phyloP scores from a whole-genome alignment of 1,139 yeast genomes.

The Blastobotrys malaysiensis region DNA sequence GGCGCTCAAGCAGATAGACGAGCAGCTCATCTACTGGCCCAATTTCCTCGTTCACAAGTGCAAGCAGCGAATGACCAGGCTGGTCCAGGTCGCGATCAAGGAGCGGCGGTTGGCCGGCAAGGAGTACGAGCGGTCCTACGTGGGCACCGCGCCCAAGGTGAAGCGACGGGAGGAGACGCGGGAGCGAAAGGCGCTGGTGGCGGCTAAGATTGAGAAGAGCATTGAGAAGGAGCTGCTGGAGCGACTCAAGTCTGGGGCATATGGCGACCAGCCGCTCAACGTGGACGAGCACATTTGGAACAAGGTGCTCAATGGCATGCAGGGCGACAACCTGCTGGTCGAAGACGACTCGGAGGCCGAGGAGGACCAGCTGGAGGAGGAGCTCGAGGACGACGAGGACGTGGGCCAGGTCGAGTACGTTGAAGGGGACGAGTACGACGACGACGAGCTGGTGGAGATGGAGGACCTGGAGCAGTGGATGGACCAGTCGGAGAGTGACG shows the following conservation, averaged over 20 bases:
- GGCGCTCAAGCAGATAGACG: conserved; percentile 85
- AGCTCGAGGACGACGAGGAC: conserved; percentile 49
- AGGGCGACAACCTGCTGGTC: conserved; percentile 51
- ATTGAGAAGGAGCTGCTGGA: conserved; percentile 93
- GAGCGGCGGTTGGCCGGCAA: conserved; percentile 87
- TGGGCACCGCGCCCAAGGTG: conserved; percentile 77
- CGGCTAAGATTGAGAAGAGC: conserved; percentile 94
- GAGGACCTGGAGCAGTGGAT: conserved; percentile 91
- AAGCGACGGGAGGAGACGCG: conserved; percentile 89
- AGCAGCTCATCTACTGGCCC: conserved; percentile 86
- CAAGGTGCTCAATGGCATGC: conserved; percentile 77
- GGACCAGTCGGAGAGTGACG: conserved; percentile 42
- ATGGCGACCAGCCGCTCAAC: conserved; percentile 94
- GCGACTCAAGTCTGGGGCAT: conserved; percentile 94
- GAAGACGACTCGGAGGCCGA: conserved; percentile 61
- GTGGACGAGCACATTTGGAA: conserved; percentile 96
- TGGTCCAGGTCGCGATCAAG: conserved; percentile 94
- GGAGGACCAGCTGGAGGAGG: conserved; percentile 54
- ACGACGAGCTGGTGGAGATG: conserved; percentile 83
- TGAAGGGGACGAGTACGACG: conserved; percentile 62
- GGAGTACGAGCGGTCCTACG: conserved; percentile 89
- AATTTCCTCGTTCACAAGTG: conserved; percentile 86
- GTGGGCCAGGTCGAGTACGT: conserved; percentile 81
- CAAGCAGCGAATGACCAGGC: conserved; percentile 88
- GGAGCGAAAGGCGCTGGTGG: conserved; percentile 93